Conservation (phyloP, 2,329 filamentous ascomycete species). For the Neofusicoccum laricinum region DNA sequence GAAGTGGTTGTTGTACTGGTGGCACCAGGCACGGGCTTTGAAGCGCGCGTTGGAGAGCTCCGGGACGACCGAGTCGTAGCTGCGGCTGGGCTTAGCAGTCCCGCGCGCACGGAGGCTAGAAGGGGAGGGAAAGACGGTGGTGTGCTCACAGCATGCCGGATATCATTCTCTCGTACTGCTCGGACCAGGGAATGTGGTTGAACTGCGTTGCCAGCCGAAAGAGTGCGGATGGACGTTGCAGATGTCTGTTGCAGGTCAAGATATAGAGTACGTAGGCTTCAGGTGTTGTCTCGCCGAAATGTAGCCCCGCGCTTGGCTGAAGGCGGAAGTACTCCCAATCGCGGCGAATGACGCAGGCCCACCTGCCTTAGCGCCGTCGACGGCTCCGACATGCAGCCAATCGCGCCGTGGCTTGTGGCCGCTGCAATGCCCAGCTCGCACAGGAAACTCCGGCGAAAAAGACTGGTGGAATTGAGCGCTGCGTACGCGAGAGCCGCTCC, state of each 20-base stretch:
- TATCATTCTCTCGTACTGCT: constrained; percentile 64
- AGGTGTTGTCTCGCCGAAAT: neutral
- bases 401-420: neutral
- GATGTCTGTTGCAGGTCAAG: no score
- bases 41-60: constrained; percentile 52
- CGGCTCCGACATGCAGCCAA: neutral
- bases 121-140: neutral
- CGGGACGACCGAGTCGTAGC: constrained; percentile 51
- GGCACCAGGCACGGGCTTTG: constrained; percentile 53
- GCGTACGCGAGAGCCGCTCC: no score
- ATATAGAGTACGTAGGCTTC: neutral
- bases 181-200: constrained; percentile 54
- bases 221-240: no score
- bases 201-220: no score
- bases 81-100: constrained; percentile 23
- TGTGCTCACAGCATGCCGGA: constrained; percentile 56
- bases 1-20: constrained; percentile 57
- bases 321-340: constrained; percentile 4
- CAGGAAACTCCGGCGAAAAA: neutral
- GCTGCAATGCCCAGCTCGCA: neutral
- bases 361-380: neutral
- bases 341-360: neutral
- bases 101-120: neutral
- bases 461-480: neutral
- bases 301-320: neutral